phyloP scores from a whole-genome alignment of 2,329 filamentous ascomycete species.

The Cytospora piceicola region DNA sequence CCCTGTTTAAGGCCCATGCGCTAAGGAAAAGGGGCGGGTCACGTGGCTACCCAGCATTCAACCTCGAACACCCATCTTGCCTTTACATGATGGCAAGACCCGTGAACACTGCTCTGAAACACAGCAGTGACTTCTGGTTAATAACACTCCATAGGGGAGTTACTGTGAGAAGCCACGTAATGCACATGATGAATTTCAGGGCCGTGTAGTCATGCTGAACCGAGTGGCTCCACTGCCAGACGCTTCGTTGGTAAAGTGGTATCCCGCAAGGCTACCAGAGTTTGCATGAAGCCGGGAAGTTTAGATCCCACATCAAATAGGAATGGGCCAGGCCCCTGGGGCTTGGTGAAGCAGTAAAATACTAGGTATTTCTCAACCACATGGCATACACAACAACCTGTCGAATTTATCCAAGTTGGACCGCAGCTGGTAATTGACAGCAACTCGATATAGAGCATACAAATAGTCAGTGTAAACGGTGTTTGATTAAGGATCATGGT shows the following conservation, averaged over 20 bases:
- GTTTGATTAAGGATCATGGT: too few relatives aligned
- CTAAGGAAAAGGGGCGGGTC: constrained; percentile 13
- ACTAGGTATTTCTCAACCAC: too few relatives aligned
- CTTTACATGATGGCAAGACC: neutral
- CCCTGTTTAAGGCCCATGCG: constrained; percentile 15
- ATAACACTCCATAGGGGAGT: neutral
- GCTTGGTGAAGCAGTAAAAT: too few relatives aligned
- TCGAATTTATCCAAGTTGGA: too few relatives aligned
- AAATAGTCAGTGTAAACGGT: too few relatives aligned
- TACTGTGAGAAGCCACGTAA: neutral
- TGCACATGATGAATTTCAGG: too few relatives aligned
- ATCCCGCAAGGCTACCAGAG: neutral
- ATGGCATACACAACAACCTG: too few relatives aligned
- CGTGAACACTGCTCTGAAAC: neutral
- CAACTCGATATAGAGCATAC: too few relatives aligned
- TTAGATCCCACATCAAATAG: neutral
- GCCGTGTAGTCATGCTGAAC: neutral
- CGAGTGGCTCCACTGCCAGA: neutral
- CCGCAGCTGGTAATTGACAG: too few relatives aligned
- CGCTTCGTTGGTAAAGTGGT: neutral
- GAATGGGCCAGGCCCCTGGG: neutral
- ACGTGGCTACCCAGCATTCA: constrained; percentile 27
- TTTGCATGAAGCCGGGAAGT: neutral
- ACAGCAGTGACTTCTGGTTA: neutral
- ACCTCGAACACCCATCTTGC: neutral